Base-by-base conservation (phyloP, 441 rosid genomes). In the Viola pubescens region DNA sequence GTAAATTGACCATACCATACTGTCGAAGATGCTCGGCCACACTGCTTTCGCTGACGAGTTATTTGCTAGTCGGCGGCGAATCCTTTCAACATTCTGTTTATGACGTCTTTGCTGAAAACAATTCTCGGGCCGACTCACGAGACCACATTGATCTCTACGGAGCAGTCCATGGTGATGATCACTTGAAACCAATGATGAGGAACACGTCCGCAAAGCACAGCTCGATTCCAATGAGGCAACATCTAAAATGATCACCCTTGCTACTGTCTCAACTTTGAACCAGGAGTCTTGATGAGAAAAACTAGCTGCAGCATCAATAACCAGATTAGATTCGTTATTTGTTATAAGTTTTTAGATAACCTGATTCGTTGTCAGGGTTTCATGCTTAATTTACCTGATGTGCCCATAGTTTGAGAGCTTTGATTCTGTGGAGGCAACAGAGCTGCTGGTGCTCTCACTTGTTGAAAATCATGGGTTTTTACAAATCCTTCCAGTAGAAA, bases 71-170 rank as follows among this genome's bases (percentile, higher is more conserved):
- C 9, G 62, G 61, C 40, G 56, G 37, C 40, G 56, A 39, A 16
- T 54, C 64, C 50, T 75, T 59, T 57, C 67, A 49, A 7, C 42
- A 52, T 55, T n/a, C n/a, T n/a, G n/a, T n/a, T n/a, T n/a, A n/a
- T n/a, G n/a, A n/a, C n/a, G n/a, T n/a, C n/a, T 69, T 48, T 61
- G 73, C 61, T 61, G 56, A 2, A 58, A 70, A 43, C 79, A 60
- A 54, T 42, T 70, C 59, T 87, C 88, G 4, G 95, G 95, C 90
- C 90, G 87, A 55, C 88, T 85, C 86, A 89, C 81, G 55, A 89
- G 82, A 49, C 80, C 77, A 19, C 70, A 63, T 63, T 82, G 90
- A 65, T 87, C 92, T 66, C 75, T 82, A 59, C 77, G 79, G 56
- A 58, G 64, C 54, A 82, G 45, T 76, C 82, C 75, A 65, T 78